Conservation (phyloP, 257 asterid species). For the Rubia yunnanensis region DNA sequence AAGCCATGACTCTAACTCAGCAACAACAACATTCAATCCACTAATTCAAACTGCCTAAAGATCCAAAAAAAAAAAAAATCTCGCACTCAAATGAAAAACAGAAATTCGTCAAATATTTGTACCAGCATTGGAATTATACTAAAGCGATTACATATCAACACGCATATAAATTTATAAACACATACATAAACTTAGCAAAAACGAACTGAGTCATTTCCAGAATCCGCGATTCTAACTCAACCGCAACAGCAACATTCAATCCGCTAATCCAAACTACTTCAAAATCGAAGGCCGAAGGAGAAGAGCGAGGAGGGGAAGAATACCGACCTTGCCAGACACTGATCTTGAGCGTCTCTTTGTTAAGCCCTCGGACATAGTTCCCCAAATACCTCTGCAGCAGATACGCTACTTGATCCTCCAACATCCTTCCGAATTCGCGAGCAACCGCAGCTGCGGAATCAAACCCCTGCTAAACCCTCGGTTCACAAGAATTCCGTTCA, state of each 20-base stretch:
- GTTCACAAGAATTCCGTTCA: background rate
- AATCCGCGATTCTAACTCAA: background rate
- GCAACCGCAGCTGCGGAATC: background rate
- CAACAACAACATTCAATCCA: background rate
- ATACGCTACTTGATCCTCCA: slow-evolving; percentile 98
- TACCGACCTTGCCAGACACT: slow-evolving; percentile 92
- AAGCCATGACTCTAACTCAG: background rate
- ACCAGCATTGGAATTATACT: no score
- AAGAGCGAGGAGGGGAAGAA: background rate
- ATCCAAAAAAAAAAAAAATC: no score
- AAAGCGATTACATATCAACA: no score
- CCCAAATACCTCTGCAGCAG: slow-evolving; percentile 86
- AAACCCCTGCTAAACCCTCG: background rate
- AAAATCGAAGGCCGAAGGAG: background rate
- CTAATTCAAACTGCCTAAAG: no score
- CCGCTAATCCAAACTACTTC: background rate
- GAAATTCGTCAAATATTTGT: no score
- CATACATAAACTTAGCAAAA: background rate
- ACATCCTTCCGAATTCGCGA: slow-evolving; percentile 35
- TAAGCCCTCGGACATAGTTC: slow-evolving; percentile 89
- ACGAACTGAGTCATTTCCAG: background rate
- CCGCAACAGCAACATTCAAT: background rate
- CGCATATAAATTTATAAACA: background rate
- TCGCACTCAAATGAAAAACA: no score
- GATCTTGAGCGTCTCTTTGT: slow-evolving; percentile 93